Evolutionary conservation across 306 rosid species (phyloP).

Genomic region (Ormosia emarginata): DNA sequence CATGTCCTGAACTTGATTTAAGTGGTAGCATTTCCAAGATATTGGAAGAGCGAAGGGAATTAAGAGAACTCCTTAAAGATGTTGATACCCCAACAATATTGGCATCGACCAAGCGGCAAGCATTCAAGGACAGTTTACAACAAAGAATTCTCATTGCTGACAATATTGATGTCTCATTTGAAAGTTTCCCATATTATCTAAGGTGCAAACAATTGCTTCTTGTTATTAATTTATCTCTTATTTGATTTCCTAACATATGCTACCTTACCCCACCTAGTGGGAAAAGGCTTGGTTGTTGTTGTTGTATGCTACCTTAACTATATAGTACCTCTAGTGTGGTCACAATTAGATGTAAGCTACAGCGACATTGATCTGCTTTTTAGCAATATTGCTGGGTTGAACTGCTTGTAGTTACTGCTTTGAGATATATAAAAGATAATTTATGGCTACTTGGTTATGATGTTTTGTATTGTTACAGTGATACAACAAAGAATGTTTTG

Average conservation of each 20-base stretch:
- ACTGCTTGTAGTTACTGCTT: slow-evolving; percentile 5
- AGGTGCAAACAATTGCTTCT: slow-evolving; percentile 45
- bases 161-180: slow-evolving; percentile 67
- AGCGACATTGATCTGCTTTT: neutral
- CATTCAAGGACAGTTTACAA: slow-evolving; percentile 67
- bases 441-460: slow-evolving; percentile 8
- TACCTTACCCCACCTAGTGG: too few relatives aligned
- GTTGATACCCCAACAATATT: slow-evolving; percentile 47
- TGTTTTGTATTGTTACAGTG: slow-evolving; percentile 50
- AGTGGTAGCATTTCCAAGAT: slow-evolving; percentile 60
- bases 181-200: slow-evolving; percentile 80
- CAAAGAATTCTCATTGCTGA: slow-evolving; percentile 68
- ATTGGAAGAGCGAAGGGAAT: slow-evolving; percentile 56
- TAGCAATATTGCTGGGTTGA: neutral
- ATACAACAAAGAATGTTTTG: slow-evolving; percentile 72
- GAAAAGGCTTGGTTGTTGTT: too few relatives aligned
- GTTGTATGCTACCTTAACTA: neutral
- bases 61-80: slow-evolving; percentile 59
- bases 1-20: slow-evolving; percentile 56
- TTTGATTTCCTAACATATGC: neutral
- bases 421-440: neutral
- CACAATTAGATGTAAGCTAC: neutral
- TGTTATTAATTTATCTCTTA: slow-evolving; percentile 1
- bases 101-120: slow-evolving; percentile 60
- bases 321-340: neutral